Evolutionary conservation across 306 rosid species (phyloP), one percentile per base, ranked within the genome.

Genomic region (Dicorynia guianensis): DNA sequence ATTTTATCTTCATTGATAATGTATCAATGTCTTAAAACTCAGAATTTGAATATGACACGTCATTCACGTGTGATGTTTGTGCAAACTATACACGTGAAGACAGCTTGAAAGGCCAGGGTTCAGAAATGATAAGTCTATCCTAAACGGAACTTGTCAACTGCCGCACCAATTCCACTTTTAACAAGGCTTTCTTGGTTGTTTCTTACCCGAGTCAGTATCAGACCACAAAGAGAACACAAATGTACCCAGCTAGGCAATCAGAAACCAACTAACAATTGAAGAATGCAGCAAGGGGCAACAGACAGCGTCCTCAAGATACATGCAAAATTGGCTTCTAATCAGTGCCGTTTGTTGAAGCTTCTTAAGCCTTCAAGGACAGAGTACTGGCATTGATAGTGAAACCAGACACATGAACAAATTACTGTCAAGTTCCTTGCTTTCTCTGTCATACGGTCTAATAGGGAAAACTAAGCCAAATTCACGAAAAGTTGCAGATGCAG

Each of bases 361-460:
- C 30, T 25, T 6, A 18, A 19, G 58, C 48, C 46, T 47, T 47
- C 14, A 36, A 55, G 42, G 78, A 50, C 44, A 84, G 65, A 61
- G 42, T 66, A 33, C 74, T 75, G 81, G 61, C 79, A 64, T 59
- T 81, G 86, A 83, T 40, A 39, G 52, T 38, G 80, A 73, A 64
- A 49, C 71, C 20, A 68, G 19, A 73, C 33, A 35, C 43, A 69
- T 17, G 75, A 67, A 76, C 63, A 56, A 61, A 39, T 84, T 17
- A 67, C 66, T 35, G 70, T 53, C 39, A 46, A 47, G 17, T 56
- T 67, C 39, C 62, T 33, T 68, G 50, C 36, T 53, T 63, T 15
- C 76, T 74, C 52, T 43, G 63, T 40, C 63, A 18, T 47, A 14
- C 12, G 53, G 62, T 15, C 76, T 76, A 74, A 55, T 52, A 35